Conservation (phyloP, 352 stramenopile genomes). For the Phytophthora capsici region DNA sequence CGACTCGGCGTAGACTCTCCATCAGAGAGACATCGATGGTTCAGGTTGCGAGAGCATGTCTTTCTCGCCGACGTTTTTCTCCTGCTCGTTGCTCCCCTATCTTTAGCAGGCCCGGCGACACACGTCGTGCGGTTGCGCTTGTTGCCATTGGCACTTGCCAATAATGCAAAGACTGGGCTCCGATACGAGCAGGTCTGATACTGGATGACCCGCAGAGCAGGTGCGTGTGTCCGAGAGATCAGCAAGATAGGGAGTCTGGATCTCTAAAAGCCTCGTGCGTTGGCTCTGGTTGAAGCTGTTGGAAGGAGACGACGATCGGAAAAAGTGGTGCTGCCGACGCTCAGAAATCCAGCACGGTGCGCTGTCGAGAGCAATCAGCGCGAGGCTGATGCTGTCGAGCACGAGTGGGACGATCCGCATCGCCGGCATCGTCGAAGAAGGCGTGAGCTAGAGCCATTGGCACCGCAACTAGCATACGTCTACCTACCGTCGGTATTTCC, state of each 20-base stretch:
- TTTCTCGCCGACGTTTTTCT: slow-evolving; percentile 20
- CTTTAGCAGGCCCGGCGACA: slow-evolving; percentile 27
- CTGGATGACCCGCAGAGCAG: slow-evolving; percentile 21
- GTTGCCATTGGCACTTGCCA: too few species aligned
- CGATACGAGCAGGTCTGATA: not conserved
- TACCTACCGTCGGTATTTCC: slow-evolving; percentile 25
- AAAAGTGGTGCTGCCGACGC: slow-evolving; percentile 21
- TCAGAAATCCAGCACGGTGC: slow-evolving; percentile 16
- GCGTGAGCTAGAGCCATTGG: not conserved
- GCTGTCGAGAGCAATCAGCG: slow-evolving; percentile 19
- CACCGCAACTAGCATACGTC: slow-evolving; percentile 24
- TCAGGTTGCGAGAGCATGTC: slow-evolving; percentile 1
- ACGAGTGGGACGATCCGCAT: slow-evolving; percentile 12
- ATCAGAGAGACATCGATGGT: not conserved
- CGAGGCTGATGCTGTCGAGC: slow-evolving; percentile 10
- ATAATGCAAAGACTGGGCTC: slow-evolving; percentile 11
- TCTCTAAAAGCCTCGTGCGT: slow-evolving; percentile 22
- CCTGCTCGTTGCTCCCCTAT: slow-evolving; percentile 8
- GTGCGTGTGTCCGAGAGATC: slow-evolving; percentile 18
- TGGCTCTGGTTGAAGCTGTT: slow-evolving; percentile 7
- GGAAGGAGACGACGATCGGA: slow-evolving; percentile 8
- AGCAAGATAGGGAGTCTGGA: slow-evolving; percentile 29
- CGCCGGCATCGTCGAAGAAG: slow-evolving; percentile 19
- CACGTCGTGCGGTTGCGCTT: slow-evolving; percentile 16
- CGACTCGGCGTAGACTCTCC: too few species aligned